These are phyloP conservation scores for Quercus tomentella DNA, from an alignment of 331 rosid genomes.

Conservation along the genomic window DNA sequence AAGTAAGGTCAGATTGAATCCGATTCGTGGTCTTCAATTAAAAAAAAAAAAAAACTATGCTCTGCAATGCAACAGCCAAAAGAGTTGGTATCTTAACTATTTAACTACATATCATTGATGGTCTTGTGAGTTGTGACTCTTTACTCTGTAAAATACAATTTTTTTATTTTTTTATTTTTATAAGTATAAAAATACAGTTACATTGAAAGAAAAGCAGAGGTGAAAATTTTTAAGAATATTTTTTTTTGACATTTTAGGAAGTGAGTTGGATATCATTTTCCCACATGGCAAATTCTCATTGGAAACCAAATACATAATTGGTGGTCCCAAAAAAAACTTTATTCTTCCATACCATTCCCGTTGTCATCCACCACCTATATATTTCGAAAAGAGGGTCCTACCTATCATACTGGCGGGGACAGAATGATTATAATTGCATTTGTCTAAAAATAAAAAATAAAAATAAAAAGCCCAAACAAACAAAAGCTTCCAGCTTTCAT, in stretches of 20 bases:
- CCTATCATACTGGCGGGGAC: slow-evolving; percentile 12
- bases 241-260: not conserved
- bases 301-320: slow-evolving; percentile 41
- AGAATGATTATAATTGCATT: slow-evolving; percentile 30
- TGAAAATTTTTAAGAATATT: not conserved
- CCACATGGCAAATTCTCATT: slow-evolving; percentile 35
- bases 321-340: slow-evolving; percentile 57
- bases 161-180: too few relatives aligned
- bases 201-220: not conserved
- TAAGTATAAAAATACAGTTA: too few relatives aligned
- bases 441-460: not conserved
- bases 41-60: not conserved
- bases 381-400: slow-evolving; percentile 40
- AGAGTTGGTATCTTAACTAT: not conserved
- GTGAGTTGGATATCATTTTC: slow-evolving; percentile 11
- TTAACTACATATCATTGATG: not conserved
- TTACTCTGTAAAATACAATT: not conserved
- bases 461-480: slow-evolving; percentile 28
- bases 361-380: slow-evolving; percentile 66
- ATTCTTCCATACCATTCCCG: slow-evolving; percentile 51
- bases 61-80: not conserved
- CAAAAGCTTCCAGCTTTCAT: slow-evolving; percentile 69
- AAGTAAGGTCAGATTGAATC: not conserved
- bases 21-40: not conserved
- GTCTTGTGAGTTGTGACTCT: not conserved